A percentile compares a stretch with the other conserved stretches of the same genome.
These are phyloP conservation scores for Hordeum marinum DNA, from an alignment of 176 grass and related monocot species.

Conservation along the genomic window DNA sequence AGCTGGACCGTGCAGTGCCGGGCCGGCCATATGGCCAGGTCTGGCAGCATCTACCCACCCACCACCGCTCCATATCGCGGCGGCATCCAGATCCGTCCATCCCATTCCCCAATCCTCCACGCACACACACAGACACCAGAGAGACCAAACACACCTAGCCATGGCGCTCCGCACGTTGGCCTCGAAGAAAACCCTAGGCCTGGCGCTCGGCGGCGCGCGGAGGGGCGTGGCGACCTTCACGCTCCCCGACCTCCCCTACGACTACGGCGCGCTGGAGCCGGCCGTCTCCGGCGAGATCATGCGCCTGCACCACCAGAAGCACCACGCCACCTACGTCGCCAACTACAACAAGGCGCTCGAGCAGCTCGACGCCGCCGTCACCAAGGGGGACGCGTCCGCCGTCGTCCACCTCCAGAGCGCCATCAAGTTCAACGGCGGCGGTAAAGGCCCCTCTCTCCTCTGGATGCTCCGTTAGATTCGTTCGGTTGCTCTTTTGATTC, in stretches of 20 bases:
- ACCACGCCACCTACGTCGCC: slow-evolving; percentile 92
- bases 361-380: slow-evolving; percentile 73
- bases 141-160: background rate
- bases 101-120: background rate
- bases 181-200: slow-evolving; percentile 45
- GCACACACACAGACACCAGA: background rate
- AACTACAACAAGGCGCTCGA: slow-evolving; percentile 99
- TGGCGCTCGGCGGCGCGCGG: slow-evolving; percentile 17
- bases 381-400: slow-evolving; percentile 59
- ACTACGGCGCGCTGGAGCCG: slow-evolving; percentile 88
- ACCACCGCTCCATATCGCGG: too few species aligned
- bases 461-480: too few species aligned
- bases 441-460: slow-evolving; percentile 4
- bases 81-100: too few species aligned
- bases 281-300: slow-evolving; percentile 92
- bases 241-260: slow-evolving; percentile 87
- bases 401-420: slow-evolving; percentile 81
- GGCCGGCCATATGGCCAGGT: too few species aligned
- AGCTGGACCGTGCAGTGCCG: too few species aligned
- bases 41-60: too few species aligned
- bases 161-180: slow-evolving; percentile 75
- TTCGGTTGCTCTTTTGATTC: too few species aligned
- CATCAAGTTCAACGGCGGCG: slow-evolving; percentile 99
- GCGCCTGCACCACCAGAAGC: slow-evolving; percentile 94
- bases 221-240: slow-evolving; percentile 46